Evolutionary conservation across 2,329 filamentous ascomycete genomes (phyloP).

Genomic region (Lecanicillium sp.): DNA sequence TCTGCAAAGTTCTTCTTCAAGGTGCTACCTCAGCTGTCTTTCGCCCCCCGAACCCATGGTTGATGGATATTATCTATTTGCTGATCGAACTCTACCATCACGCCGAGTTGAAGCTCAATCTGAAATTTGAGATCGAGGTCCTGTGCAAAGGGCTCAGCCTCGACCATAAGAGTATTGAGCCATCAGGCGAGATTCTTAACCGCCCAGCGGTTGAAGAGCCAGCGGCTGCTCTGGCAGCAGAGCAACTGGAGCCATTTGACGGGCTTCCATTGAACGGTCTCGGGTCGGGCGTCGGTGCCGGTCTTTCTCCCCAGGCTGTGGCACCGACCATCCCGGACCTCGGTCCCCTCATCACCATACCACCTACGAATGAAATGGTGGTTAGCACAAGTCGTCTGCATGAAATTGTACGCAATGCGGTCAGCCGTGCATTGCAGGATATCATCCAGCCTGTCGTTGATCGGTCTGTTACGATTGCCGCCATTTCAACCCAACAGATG

Average conservation of each 20-base stretch:
- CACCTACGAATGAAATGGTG: constrained; percentile 73
- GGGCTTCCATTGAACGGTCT: constrained; percentile 73
- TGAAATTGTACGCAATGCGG: constrained; percentile 76
- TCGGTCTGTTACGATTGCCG: constrained; percentile 93
- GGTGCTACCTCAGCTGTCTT: constrained; percentile 83
- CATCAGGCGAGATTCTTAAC: constrained; percentile 78
- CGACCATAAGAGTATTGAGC: constrained; percentile 88
- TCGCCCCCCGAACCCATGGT: constrained; percentile 90
- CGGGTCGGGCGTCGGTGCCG: constrained; percentile 59
- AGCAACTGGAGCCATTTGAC: constrained; percentile 75
- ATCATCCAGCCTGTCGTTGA: constrained; percentile 98
- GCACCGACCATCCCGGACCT: constrained; percentile 80
- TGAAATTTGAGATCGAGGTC: constrained; percentile 98
- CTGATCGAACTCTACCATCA: constrained; percentile 91
- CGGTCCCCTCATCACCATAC: constrained; percentile 70
- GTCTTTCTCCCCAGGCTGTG: constrained; percentile 71
- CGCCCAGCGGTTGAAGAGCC: constrained; percentile 60
- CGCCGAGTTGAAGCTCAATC: constrained; percentile 88
- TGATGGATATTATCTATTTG: constrained; percentile 91
- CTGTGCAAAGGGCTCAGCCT: constrained; percentile 86
- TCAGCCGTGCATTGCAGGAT: constrained; percentile 85
- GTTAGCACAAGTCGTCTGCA: constrained; percentile 62
- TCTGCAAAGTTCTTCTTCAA: constrained; percentile 89
- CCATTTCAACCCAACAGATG: constrained; percentile 92
- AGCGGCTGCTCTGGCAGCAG: constrained; percentile 53